Base-by-base conservation (phyloP, 129 eudicot species). In the Chrysanthemum makinoi region DNA sequence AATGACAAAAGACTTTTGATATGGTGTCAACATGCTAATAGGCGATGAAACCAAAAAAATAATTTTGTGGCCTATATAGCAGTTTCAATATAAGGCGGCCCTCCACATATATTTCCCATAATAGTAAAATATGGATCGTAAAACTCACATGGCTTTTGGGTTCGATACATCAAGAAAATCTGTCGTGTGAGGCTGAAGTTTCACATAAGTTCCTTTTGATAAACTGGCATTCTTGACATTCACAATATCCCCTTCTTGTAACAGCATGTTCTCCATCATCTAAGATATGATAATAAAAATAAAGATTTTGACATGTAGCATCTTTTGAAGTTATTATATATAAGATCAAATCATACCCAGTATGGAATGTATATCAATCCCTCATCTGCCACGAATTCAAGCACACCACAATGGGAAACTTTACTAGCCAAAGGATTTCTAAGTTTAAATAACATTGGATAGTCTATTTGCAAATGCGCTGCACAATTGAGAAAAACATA, bases 261-360 rank as follows among this genome's bases (percentile, higher is more conserved):
- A 79, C 33, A 71, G 83, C 95, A 90, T 78, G 72, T 90, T 90
- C 64, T 87, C 84, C 96, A 90, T 90, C 96, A 90, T 90, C 96
- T 89, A 56, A 51, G 33, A 72, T 60, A 20, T 52, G 49, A 19
- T 7, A 17, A 57, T 72, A 56, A 57, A 62, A 0, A 16, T 13
- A 10, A 67, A 44, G 43, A 26, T 14, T 33, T 20, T 10, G 26
- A 49, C 53, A 61, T 30, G 35, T 22, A 62, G 51, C 20, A 61
- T 16, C 26, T 65, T 43, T 63, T 28, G 2, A 20, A 62, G 16
- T 2, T 50, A 3, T 35, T 17, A 57, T 47, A 50, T 20, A 50
- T 1, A 64, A 39, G 57, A 68, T 69, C 5, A 10, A 58, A 11
- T 43, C 68, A 52, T 80, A 90, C 94, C 95, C 96, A 87, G 17